Percentiles rank a stretch among this genome's conserved stretches.
These are phyloP conservation scores for Furcasterigmium furcatum DNA, from an alignment of 2,329 filamentous ascomycete species.

Conservation along the genomic window DNA sequence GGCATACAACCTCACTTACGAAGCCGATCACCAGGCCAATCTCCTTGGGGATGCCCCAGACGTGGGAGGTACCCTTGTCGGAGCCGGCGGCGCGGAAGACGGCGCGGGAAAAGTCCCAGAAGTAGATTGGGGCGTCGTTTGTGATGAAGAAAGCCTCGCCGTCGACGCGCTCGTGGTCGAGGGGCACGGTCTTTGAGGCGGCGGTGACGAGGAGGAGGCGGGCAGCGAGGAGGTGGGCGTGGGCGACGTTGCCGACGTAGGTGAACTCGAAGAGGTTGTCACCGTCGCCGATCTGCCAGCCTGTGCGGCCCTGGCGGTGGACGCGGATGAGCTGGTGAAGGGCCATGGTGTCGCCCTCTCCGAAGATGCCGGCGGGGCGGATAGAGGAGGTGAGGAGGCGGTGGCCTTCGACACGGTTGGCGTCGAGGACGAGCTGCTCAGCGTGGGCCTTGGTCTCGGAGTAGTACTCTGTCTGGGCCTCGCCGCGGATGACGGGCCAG, in stretches of 20 bases:
- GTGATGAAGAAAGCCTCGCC: slow-evolving; percentile 89
- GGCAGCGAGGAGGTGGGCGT: slow-evolving; percentile 81
- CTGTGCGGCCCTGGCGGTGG: slow-evolving; percentile 65
- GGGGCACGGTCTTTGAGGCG: slow-evolving; percentile 53
- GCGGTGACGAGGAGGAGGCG: slow-evolving; percentile 61
- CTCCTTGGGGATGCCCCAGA: slow-evolving; percentile 51
- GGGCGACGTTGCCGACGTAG: slow-evolving; percentile 61
- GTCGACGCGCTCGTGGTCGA: slow-evolving; percentile 71
- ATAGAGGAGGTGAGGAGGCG: slow-evolving; percentile 77
- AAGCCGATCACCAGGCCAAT: slow-evolving; percentile 50
- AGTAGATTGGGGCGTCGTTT: slow-evolving; percentile 84
- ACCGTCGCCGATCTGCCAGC: slow-evolving; percentile 75
- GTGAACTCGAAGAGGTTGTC: slow-evolving; percentile 63
- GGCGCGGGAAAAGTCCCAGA: slow-evolving; percentile 82
- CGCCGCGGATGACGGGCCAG: slow-evolving; percentile 72
- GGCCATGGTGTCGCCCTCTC: slow-evolving; percentile 78
- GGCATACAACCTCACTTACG: slow-evolving; percentile 49
- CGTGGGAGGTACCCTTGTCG: slow-evolving; percentile 46
- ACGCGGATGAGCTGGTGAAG: slow-evolving; percentile 72
- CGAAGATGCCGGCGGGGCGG: slow-evolving; percentile 86
- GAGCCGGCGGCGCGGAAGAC: slow-evolving; percentile 67
- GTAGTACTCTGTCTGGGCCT: slow-evolving; percentile 75
- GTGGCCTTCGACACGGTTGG: slow-evolving; percentile 59
- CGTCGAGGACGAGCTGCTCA: slow-evolving; percentile 74
- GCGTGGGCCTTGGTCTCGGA: slow-evolving; percentile 88